Evolutionary conservation across 441 rosid genomes (phyloP), one percentile per base, ranked within the genome.

Genomic region (Corymbia citriodora): DNA sequence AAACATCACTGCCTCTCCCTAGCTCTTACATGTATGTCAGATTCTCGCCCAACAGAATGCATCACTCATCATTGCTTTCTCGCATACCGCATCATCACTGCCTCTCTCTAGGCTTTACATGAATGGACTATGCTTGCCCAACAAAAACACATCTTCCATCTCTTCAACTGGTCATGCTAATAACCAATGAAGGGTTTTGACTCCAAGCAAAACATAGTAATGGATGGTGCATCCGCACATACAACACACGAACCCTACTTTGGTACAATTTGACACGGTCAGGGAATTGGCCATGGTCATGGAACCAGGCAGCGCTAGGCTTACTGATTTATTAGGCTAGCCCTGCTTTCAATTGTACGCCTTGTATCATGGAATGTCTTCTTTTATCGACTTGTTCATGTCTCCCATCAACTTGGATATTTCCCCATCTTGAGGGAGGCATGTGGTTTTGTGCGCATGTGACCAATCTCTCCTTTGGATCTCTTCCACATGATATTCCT

Each of bases 321-420:
- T 33, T 16, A 2, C 25, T 0, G 6, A 70, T 33, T 70, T 36
- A 21, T 11, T 40, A 19, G 16, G 29, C 27, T 21, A 21, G 27
- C 50, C 50, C 23, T 19, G 16, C 6, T 21, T 36, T 74, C 27
- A 8, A 40, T 36, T 48, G 9, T 33, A 23, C 11, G 50, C 0
- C 50, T 74, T 74, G 27, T 40, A 74, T 74, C 4, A 1, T 11
- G 49, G 29, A 36, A 74, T 40, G 27, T 12, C 16, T 74, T 1
- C 2, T 3, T 1, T 0, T 45, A 74, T 7, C 25, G 29, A 36
- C 5, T 3, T 15, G 50, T 36, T 36, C 5, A 1, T 3, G 3
- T 36, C 29, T 11, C 49, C 50, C 27, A 36, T 40, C 9, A 19
- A 40, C 29, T 74, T 6, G 50, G 83, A 21, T 16, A 31, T 68